These are phyloP conservation scores for Aspergillus sparsus DNA, from an alignment of 495 filamentous ascomycete genomes.

Conservation along the genomic window DNA sequence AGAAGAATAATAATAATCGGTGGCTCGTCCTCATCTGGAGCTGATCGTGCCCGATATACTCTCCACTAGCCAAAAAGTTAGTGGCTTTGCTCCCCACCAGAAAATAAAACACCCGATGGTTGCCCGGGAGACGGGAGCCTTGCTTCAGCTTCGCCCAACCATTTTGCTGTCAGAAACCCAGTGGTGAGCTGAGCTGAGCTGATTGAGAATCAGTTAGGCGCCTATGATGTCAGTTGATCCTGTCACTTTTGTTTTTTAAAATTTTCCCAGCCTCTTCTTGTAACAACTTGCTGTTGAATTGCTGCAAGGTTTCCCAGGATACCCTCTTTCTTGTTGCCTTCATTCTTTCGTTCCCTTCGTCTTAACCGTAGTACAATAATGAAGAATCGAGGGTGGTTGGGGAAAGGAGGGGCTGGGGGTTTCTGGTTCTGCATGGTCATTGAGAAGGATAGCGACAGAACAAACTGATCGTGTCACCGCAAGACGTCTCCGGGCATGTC, in stretches of 20 bases:
- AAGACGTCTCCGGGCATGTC: no score
- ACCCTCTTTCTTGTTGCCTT: neutral
- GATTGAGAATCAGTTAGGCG: neutral
- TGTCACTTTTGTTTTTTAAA: neutral
- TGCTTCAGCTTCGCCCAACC: constrained; percentile 15
- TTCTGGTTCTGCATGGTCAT: neutral
- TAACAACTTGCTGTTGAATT: neutral
- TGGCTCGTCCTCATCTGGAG: constrained; percentile 12
- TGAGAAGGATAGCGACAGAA: neutral
- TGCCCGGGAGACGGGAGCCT: constrained; percentile 19
- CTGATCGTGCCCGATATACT: constrained; percentile 21
- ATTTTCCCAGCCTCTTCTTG: neutral
- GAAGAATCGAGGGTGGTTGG: neutral
- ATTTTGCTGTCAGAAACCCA: neutral
- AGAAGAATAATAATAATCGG: constrained; percentile 18
- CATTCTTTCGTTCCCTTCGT: neutral
- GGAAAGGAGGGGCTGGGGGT: neutral
- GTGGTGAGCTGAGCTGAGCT: constrained; percentile 11
- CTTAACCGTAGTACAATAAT: no score
- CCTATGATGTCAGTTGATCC: neutral
- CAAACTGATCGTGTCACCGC: no score
- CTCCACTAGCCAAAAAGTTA: constrained; percentile 17
- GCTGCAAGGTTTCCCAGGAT: neutral
- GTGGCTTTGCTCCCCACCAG: constrained; percentile 16
- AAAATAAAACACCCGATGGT: constrained; percentile 16